These are phyloP conservation scores for Wickerhamiella bombiphila DNA, from an alignment of 805 yeast species.

Conservation along the genomic window DNA sequence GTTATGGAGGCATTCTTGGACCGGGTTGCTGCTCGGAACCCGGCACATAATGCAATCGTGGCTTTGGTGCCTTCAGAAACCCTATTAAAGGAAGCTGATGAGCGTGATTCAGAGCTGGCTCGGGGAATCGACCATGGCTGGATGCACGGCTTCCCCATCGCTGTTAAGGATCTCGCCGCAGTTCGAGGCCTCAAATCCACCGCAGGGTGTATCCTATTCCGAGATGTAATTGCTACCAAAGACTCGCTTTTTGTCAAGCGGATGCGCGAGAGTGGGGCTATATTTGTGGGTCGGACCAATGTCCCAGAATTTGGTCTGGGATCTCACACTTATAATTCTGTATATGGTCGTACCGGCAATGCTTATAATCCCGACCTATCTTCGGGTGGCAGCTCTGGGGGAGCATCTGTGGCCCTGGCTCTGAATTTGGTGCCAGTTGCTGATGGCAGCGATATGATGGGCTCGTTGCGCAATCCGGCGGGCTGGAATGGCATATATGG, in stretches of 20 bases:
- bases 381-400: constrained; percentile 44
- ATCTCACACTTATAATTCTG: constrained; percentile 19
- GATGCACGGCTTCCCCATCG: constrained; percentile 2
- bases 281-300: constrained; percentile 1
- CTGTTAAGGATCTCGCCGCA: neutral
- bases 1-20: constrained; percentile 1
- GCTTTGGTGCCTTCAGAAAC: neutral
- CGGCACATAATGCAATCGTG: constrained; percentile 1
- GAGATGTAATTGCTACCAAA: neutral
- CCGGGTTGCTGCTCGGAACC: neutral
- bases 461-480: constrained; percentile 38
- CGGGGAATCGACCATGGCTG: neutral
- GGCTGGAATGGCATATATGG: constrained; percentile 35
- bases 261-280: neutral
- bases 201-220: neutral
- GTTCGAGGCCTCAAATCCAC: neutral
- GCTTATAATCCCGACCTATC: constrained; percentile 31
- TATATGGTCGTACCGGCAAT: constrained; percentile 34
- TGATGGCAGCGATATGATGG: constrained; percentile 41
- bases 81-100: neutral
- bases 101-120: neutral
- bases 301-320: constrained; percentile 2
- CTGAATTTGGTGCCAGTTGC: constrained; percentile 37
- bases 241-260: constrained; percentile 1
- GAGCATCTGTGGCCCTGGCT: constrained; percentile 38